Base-by-base conservation (phyloP, 2,329 filamentous ascomycete species). In the Colletotrichum aenigma region DNA sequence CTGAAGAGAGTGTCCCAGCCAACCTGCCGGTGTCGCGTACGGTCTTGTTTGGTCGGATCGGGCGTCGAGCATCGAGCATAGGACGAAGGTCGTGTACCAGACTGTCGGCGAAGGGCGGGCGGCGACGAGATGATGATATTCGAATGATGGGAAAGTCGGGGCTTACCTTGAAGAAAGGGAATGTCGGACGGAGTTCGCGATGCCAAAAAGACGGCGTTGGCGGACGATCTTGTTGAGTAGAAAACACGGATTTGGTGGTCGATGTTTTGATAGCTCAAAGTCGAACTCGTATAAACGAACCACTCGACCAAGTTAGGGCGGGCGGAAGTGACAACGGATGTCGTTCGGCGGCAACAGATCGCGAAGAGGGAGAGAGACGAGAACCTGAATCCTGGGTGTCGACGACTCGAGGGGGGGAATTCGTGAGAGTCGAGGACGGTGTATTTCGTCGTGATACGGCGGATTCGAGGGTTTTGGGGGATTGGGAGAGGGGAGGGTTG, bases 341-440 rank as follows among this genome's bases (percentile, higher is more conserved):
- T 70, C 71, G 34, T 65, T 65, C 71, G 60, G 60, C 71, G 34
- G 48, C 66, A 32, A n/a, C 5, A 18, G 24, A 30, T 73, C 69
- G 69, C 56, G 61, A 38, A 13, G 21, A 18, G 28, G 16, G 43
- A 36, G 38, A 24, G 21, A 36, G 56, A 36, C 24, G 69, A 65
- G 62, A 72, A 73, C 73, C 73, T 75, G 75, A 75, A 77, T 77
- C 75, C 75, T 75, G 34, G 36, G 58, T 55, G 67, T 71, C 71
- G 56, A 77, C 67, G 75, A 75, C 75, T 75, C 64, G 67, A 36
- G 8, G 55, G 30, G 38, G 38, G 30, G 55, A 16, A 74, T 66
- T 60, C 66, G 62, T 64, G 24, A 68, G 58, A 75, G 73, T 75
- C 73, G 73, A 68, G 56, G 73, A 75, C 71, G 26, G 43, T 24